Evolutionary conservation across 192 early-diverging fungal species (phyloP), one percentile per base, ranked within the genome.

Genomic region (Coemansia sp.): DNA sequence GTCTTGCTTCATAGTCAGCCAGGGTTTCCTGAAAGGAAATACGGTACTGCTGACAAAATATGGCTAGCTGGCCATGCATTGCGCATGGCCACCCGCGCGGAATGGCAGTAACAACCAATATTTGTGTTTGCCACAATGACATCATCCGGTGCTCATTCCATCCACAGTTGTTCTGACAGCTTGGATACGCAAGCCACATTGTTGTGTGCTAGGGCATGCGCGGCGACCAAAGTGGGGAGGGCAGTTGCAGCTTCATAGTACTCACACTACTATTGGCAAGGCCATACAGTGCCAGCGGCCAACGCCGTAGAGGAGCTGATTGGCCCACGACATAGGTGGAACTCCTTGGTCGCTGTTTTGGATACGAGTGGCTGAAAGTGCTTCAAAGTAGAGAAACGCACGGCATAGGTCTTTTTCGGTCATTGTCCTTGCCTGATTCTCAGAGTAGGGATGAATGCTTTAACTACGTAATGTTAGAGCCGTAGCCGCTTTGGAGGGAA

Each of bases 391-490:
- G 11, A 51, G 21, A 51, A 51, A 51, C 11, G 24, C 45, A 48
- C 45, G 45, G 20, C 45, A 18, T 2, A 10, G 5, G 24, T 10
- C 6, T 14, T 11, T 51, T 51, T n/a, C n/a, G n/a, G 21, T 14
- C 24, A 51, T 51, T 28, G 48, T 51, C 24, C 24, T 26, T 9
- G 24, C 9, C n/a, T 28, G 24, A 28, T 23, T 51, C 48, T 28
- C 48, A 16, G 48, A 51, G 14, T 51, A 51, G 24, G 24, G 24
- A 51, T 28, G 48, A 51, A 51, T 28, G 24, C 23, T 14, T 28
- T 26, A 51, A 51, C 48, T 51, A 51, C 48, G 48, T 51, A 51
- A 51, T 51, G 48, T 28, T 51, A 51, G 24, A 51, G 48, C 24
- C 48, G 48, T 51, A 51, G 24, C 21, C 10, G 14, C 21, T 24